Evolutionary conservation across 495 filamentous ascomycete species (phyloP), one percentile per base, ranked within the genome.

Genomic region (Tirmania nivea): DNA sequence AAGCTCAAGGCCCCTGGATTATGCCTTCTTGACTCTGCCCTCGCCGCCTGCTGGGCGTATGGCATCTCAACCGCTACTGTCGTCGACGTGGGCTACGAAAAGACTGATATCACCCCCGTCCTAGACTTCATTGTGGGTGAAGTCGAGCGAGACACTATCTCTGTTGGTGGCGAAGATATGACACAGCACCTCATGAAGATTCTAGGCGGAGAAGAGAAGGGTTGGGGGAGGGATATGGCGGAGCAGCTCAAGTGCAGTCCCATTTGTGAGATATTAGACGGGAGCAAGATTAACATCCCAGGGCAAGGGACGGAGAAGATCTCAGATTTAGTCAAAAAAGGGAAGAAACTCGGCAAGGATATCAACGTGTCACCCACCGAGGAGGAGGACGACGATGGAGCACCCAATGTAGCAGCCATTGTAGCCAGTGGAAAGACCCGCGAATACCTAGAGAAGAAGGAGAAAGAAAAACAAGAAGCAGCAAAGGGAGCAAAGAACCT

Each of bases 1-100:
- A 87, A 87, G 67, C 94, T 94, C 65, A 94, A 90, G 70, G 86
- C 81, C 1, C 90, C 90, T 0, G 86, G 81, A 0, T 82, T 97
- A 51, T 83, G 77, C 52, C 66, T 95, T 39, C 80, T 96, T 71
- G 81, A 96, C 65, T 77, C 83, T 50, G 86, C 83, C 0, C 66
- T 90, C 16, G 86, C 89, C 8, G 78, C 81, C 0, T 78, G 80
- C 57, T 95, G 86, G 63, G 90, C 85, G 2, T 83, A 86, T 53
- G 86, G 85, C 47, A 74, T 78, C 56, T 65, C 74, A 21, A 84
- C 75, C 36, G 78, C 87, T 54, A 88, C 84, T 0, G 74, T 97
- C 3, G 74, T 97, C 10, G 90, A 97, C 61, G 78, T 97, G 36
- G 90, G 90, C 5, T 84, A 76, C 63, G 78, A 79, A 56, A 96